These are phyloP conservation scores for Stachybotrys echinatus DNA, from an alignment of 2,329 filamentous ascomycete species.

Conservation along the genomic window DNA sequence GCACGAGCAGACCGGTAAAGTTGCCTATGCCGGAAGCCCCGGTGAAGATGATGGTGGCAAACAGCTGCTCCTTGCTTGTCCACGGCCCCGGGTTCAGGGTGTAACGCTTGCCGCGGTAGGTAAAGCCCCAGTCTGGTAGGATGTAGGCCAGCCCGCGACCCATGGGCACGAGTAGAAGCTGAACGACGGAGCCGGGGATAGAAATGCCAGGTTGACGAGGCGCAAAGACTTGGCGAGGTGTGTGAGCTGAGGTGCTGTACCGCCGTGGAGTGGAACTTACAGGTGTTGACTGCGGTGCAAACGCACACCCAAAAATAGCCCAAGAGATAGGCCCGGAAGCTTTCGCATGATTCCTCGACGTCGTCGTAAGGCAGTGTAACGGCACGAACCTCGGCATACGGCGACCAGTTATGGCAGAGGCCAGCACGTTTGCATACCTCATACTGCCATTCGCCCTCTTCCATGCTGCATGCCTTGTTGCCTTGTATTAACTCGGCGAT, in stretches of 20 bases:
- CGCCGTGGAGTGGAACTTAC: neutral
- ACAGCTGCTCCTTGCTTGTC: conserved; percentile 37
- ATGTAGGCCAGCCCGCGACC: conserved; percentile 29
- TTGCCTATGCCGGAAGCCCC: conserved; percentile 14
- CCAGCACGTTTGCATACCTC: conserved; percentile 15
- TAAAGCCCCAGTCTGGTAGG: conserved; percentile 38
- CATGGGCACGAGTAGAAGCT: conserved; percentile 37
- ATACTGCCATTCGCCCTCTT: conserved; percentile 20
- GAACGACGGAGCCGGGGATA: conserved; percentile 14
- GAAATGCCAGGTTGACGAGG: conserved; percentile 12
- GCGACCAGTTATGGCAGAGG: conserved; percentile 10
- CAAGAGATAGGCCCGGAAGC: conserved; percentile 18
- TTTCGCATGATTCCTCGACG: conserved; percentile 18
- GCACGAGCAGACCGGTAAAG: conserved; percentile 19
- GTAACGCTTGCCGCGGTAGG: conserved; percentile 20
- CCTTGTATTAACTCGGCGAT: conserved; percentile 15
- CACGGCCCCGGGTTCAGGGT: conserved; percentile 36
- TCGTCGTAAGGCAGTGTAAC: conserved; percentile 20
- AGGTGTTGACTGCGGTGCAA: conserved; percentile 9
- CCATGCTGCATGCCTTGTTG: conserved; percentile 17
- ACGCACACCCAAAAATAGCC: conserved; percentile 18
- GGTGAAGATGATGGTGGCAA: conserved; percentile 30
- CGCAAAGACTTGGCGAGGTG: conserved; percentile 1
- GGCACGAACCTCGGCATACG: conserved; percentile 20
- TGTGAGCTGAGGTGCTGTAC: neutral